Conservation (phyloP, 805 yeast species). For the Candida cerambycidarum region DNA sequence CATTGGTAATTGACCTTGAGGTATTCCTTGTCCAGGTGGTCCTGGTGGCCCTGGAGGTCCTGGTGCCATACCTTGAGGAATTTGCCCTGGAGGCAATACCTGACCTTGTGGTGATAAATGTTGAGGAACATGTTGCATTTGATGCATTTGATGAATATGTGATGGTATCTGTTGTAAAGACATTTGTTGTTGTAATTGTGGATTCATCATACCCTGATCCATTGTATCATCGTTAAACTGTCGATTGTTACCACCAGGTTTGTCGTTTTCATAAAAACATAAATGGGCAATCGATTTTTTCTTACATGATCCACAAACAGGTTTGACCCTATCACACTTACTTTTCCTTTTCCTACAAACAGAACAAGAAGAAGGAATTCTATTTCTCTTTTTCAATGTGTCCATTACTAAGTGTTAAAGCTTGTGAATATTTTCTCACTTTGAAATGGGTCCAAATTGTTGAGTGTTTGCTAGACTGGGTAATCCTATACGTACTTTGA, state of each 20-base stretch:
- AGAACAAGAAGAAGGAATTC: conserved; percentile 45
- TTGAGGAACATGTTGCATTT: background rate
- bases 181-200: background rate
- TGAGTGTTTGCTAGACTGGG: no score
- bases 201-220: conserved; percentile 1
- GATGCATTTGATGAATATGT: conserved; percentile 2
- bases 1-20: background rate
- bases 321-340: conserved; percentile 42
- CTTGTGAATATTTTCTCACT: no score
- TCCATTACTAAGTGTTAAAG: conserved; percentile 25
- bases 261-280: conserved; percentile 33
- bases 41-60: background rate
- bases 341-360: conserved; percentile 45
- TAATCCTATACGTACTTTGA: no score
- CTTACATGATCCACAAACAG: conserved; percentile 44
- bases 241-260: conserved; percentile 8
- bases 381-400: conserved; percentile 31
- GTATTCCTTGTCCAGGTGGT: background rate
- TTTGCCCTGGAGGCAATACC: background rate
- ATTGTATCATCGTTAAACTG: background rate
- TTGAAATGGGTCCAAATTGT: no score
- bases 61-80: background rate
- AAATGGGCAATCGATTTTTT: conserved; percentile 44
- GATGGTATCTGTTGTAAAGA: background rate
- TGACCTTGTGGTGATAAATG: background rate